These are phyloP conservation scores for Elsinoe necatrix DNA, from an alignment of 2,329 filamentous ascomycete species.

Conservation along the genomic window DNA sequence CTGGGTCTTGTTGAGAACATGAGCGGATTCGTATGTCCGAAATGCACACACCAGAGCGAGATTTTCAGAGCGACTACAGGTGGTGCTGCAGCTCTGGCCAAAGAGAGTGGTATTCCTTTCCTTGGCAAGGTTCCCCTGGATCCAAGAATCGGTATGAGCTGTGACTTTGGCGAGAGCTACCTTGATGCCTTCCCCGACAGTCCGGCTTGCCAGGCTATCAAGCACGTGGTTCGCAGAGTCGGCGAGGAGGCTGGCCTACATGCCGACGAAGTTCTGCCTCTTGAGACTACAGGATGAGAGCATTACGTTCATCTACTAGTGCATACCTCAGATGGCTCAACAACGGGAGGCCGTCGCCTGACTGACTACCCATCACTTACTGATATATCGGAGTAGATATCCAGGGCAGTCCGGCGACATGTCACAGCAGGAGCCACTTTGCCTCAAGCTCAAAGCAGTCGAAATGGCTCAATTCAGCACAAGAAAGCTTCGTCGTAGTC, in stretches of 20 bases:
- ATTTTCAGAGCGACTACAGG: constrained; percentile 91
- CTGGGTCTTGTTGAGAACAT: constrained; percentile 95
- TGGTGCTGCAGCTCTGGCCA: constrained; percentile 68
- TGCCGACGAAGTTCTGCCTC: constrained; percentile 24
- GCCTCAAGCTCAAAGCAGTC: no score
- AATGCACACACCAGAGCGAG: constrained; percentile 68
- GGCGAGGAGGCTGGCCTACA: constrained; percentile 28
- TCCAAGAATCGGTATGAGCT: constrained; percentile 89
- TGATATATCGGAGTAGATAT: no score
- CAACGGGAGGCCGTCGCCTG: no score
- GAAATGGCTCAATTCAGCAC: no score
- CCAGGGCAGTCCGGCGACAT: no score
- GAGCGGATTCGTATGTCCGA: constrained; percentile 92
- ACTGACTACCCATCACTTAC: no score
- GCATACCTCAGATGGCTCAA: no score
- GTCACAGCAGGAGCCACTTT: no score
- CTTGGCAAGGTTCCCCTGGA: constrained; percentile 85
- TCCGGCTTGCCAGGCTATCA: constrained; percentile 76
- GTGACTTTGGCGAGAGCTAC: constrained; percentile 95
- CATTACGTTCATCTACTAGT: background rate
- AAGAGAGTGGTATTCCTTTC: constrained; percentile 82
- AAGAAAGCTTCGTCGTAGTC: no score
- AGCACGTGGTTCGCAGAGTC: constrained; percentile 67
- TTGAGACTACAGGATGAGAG: background rate
- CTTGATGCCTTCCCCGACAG: constrained; percentile 90